phyloP scores from a whole-genome alignment of 2,329 filamentous ascomycete species.

The Scedosporium aurantiacum region DNA sequence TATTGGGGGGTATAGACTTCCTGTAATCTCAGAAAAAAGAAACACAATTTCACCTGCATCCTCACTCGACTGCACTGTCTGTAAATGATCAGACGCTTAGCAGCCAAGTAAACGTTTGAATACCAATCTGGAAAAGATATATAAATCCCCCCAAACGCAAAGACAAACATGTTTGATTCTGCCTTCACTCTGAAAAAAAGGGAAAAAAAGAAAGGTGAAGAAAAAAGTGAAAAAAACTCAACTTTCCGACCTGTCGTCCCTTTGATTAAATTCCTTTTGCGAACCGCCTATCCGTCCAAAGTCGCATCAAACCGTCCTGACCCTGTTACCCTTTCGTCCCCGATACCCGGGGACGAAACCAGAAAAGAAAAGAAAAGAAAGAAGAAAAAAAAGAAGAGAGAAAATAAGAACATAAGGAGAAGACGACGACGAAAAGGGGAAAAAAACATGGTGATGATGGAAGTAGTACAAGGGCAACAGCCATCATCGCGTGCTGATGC shows the following conservation, averaged over 20 bases:
- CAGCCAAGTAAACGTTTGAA: neutral
- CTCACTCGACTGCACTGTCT: neutral
- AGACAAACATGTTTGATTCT: neutral
- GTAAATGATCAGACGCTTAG: neutral
- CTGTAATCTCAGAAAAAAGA: neutral
- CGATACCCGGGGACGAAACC: neutral
- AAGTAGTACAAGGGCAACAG: neutral
- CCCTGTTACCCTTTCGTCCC: neutral
- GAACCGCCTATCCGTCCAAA: neutral
- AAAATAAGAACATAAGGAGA: constrained; percentile 1
- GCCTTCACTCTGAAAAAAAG: constrained; percentile 1
- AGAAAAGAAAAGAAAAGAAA: constrained; percentile 2
- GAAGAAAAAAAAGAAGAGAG: constrained; percentile 1
- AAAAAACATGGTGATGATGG: neutral
- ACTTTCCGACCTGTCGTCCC: neutral
- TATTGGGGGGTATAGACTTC: neutral
- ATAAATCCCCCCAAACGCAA: constrained; percentile 3
- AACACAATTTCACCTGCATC: neutral
- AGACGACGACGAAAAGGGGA: neutral
- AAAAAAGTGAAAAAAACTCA: neutral
- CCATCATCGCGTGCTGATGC: neutral
- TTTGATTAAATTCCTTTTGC: constrained; percentile 1
- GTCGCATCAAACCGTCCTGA: neutral
- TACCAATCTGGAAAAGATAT: neutral
- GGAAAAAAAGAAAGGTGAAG: neutral